These are phyloP conservation scores for Trichoderma endophyticum DNA, from an alignment of 2,329 filamentous ascomycete genomes.

Conservation along the genomic window DNA sequence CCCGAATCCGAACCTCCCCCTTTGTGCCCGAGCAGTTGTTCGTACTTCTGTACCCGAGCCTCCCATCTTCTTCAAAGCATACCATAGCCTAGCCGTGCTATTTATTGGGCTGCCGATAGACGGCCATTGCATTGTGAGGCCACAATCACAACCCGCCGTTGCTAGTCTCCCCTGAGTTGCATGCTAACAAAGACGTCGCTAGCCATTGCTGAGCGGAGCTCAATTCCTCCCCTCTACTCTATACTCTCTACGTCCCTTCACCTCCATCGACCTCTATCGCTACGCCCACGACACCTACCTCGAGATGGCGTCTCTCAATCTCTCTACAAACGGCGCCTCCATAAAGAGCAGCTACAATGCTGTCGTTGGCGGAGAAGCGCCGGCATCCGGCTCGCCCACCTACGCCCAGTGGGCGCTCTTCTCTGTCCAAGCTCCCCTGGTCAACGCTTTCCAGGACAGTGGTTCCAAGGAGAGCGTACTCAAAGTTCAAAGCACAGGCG, in stretches of 20 bases:
- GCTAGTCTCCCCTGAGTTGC: conserved; percentile 4
- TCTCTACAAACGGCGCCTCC: conserved; percentile 74
- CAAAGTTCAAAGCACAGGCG: conserved; percentile 89
- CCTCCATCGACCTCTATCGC: conserved; percentile 21
- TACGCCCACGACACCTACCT: conserved; percentile 13
- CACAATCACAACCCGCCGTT: background rate
- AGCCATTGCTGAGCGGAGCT: conserved; percentile 27
- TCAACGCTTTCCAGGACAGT: conserved; percentile 88
- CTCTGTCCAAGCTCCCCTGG: conserved; percentile 84
- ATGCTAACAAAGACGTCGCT: background rate
- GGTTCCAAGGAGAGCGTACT: conserved; percentile 88
- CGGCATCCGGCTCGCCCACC: conserved; percentile 66
- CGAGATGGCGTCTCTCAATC: conserved; percentile 74
- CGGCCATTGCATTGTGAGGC: background rate
- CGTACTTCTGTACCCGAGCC: background rate
- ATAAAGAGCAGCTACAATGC: conserved; percentile 77
- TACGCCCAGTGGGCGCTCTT: conserved; percentile 93
- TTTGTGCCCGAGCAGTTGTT: background rate
- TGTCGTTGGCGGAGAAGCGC: conserved; percentile 52
- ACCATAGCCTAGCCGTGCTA: conserved; percentile 1
- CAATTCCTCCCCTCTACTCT: conserved; percentile 25
- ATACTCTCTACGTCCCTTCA: background rate
- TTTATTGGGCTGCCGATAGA: conserved; percentile 6
- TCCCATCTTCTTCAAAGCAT: background rate
- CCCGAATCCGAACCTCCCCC: background rate